These are phyloP conservation scores for Fusarium staphyleae DNA, from an alignment of 2,329 filamentous ascomycete species.

Conservation along the genomic window DNA sequence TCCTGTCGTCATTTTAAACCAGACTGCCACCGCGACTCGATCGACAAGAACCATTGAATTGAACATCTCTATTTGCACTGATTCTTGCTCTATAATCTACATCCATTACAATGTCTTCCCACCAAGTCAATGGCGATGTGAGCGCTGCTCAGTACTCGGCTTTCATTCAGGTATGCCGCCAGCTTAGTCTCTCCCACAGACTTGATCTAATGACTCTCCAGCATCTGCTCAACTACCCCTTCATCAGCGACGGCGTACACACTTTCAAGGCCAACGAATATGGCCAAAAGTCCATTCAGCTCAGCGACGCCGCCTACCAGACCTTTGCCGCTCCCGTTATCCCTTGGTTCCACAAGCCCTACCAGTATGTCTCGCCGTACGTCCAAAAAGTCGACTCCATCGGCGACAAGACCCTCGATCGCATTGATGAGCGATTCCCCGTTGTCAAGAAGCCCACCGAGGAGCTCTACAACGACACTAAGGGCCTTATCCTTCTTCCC, in stretches of 20 bases:
- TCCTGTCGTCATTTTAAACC: slow-evolving; percentile 19
- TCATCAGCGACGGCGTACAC: slow-evolving; percentile 79
- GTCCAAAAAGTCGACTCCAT: slow-evolving; percentile 81
- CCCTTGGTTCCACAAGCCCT: slow-evolving; percentile 75
- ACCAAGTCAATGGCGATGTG: slow-evolving; percentile 61
- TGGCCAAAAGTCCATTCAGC: slow-evolving; percentile 80
- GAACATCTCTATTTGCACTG: slow-evolving; percentile 5
- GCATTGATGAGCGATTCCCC: slow-evolving; percentile 75
- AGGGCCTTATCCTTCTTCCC: slow-evolving; percentile 67
- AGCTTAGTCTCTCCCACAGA: background rate
- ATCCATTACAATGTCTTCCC: slow-evolving; percentile 47
- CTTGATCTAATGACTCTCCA: slow-evolving; percentile 46
- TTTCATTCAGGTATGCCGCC: slow-evolving; percentile 59
- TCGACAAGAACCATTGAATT: slow-evolving; percentile 8
- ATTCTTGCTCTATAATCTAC: slow-evolving; percentile 17
- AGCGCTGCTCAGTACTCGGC: slow-evolving; percentile 55
- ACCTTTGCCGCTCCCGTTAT: slow-evolving; percentile 79
- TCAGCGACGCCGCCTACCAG: slow-evolving; percentile 77
- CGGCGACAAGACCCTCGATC: slow-evolving; percentile 73
- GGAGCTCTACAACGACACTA: slow-evolving; percentile 71
- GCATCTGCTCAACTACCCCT: slow-evolving; percentile 86
- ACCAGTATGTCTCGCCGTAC: slow-evolving; percentile 84
- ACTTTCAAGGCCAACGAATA: slow-evolving; percentile 83
- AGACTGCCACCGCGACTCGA: background rate
- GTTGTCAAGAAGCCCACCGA: slow-evolving; percentile 77